Evolutionary conservation across 768 basidiomycete species (phyloP).

Genomic region (Serendipita vermifera): DNA sequence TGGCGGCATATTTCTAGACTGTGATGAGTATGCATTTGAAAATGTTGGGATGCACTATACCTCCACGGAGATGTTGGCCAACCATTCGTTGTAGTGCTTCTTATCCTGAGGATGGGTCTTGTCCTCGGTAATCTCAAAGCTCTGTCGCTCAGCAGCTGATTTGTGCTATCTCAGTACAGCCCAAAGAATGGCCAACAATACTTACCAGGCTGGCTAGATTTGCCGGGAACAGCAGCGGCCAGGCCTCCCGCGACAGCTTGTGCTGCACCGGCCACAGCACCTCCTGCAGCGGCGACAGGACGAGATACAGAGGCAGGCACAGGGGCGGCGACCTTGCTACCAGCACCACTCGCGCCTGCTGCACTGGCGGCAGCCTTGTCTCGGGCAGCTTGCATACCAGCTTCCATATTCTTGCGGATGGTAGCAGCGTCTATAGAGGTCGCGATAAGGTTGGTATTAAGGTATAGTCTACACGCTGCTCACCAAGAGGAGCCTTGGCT

Average conservation of each 20-base stretch:
- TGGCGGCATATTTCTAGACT: constrained; percentile 3
- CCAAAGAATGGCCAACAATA: neutral
- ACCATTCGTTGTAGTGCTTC: constrained; percentile 9
- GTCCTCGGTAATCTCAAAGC: neutral
- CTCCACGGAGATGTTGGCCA: constrained; percentile 1
- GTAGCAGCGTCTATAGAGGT: too few relatives aligned
- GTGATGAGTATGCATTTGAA: neutral
- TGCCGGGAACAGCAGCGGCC: neutral
- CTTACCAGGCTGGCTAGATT: neutral
- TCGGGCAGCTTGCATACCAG: neutral
- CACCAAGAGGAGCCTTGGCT: too few relatives aligned
- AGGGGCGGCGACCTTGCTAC: neutral
- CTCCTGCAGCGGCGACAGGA: neutral
- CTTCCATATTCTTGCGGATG: neutral
- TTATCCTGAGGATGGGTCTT: neutral
- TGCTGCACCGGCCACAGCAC: neutral
- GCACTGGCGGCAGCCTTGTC: neutral
- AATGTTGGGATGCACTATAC: neutral
- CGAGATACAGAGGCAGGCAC: neutral
- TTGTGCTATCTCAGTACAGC: neutral
- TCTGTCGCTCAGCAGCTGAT: neutral
- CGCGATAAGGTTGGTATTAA: too few relatives aligned
- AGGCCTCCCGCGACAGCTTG: neutral
- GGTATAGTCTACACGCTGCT: too few relatives aligned
- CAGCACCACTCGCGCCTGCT: neutral